phyloP scores from a whole-genome alignment of 371 early-diverging fungal species.

The Mortierella sp. region DNA sequence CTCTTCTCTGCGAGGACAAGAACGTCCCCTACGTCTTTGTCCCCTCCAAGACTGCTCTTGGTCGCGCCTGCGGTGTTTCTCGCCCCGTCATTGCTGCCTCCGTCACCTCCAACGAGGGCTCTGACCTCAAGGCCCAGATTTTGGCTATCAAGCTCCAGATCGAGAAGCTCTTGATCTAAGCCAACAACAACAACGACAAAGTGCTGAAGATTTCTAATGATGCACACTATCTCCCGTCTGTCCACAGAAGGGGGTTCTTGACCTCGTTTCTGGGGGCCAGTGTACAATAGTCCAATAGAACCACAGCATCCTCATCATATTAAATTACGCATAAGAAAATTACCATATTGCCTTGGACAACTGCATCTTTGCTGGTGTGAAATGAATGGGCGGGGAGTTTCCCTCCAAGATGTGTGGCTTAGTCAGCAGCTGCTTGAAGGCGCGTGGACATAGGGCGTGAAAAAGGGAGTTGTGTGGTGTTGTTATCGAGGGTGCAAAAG shows the following conservation, averaged over 20 bases:
- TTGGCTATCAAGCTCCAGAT: slow-evolving; percentile 91
- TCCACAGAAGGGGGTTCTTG: slow-evolving; percentile 20
- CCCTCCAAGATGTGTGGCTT: neutral
- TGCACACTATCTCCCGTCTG: slow-evolving; percentile 43
- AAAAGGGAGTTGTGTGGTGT: neutral
- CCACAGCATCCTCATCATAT: slow-evolving; percentile 13
- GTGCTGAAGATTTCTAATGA: slow-evolving; percentile 59
- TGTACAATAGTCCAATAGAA: slow-evolving; percentile 14
- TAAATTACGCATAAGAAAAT: slow-evolving; percentile 2
- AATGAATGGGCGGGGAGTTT: neutral
- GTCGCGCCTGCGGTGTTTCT: slow-evolving; percentile 98
- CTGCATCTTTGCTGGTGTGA: neutral
- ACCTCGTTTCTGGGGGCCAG: slow-evolving; percentile 14
- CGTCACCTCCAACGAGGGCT: slow-evolving; percentile 97
- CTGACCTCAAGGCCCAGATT: slow-evolving; percentile 95
- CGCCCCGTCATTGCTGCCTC: slow-evolving; percentile 95
- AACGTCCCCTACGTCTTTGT: slow-evolving; percentile 99
- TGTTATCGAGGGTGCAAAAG: neutral
- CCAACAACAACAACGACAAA: neutral
- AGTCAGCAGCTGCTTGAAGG: neutral
- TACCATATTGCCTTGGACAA: no score
- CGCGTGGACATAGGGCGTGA: neutral
- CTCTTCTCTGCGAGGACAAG: slow-evolving; percentile 99
- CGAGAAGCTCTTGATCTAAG: slow-evolving; percentile 91
- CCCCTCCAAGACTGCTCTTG: slow-evolving; percentile 96